Percentiles rank a stretch among this genome's conserved stretches.
phyloP scores from a whole-genome alignment of 768 basidiomycete species.

The Pulveroboletus ravenelii region DNA sequence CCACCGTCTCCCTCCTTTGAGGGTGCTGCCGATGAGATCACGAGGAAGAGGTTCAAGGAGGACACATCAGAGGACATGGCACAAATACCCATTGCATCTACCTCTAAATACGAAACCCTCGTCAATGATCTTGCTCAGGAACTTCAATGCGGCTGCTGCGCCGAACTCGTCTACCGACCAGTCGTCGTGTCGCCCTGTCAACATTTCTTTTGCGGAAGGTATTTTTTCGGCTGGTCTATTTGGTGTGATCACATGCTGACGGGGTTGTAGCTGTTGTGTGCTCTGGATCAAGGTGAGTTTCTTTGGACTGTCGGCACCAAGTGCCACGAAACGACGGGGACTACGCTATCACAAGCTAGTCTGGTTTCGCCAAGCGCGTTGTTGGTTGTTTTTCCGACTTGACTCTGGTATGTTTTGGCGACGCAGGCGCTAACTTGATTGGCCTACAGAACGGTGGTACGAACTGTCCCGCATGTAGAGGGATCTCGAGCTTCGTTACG shows the following conservation, averaged over 20 bases:
- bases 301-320: background rate
- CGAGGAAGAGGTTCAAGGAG: slow-evolving; percentile 60
- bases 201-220: slow-evolving; percentile 92
- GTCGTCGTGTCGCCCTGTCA: slow-evolving; percentile 82
- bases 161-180: slow-evolving; percentile 75
- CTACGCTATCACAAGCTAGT: background rate
- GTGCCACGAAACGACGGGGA: slow-evolving; percentile 2
- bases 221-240: slow-evolving; percentile 12
- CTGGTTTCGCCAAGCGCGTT: background rate
- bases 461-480: slow-evolving; percentile 79
- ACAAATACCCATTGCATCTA: slow-evolving; percentile 11
- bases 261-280: slow-evolving; percentile 57
- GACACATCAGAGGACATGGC: slow-evolving; percentile 25
- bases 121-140: slow-evolving; percentile 66
- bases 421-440: slow-evolving; percentile 9
- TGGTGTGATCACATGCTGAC: slow-evolving; percentile 39
- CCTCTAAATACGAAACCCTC: slow-evolving; percentile 32
- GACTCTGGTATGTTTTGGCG: background rate
- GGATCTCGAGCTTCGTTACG: slow-evolving; percentile 58
- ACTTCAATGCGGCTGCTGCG: slow-evolving; percentile 82
- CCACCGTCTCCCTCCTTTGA: slow-evolving; percentile 59
- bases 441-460: slow-evolving; percentile 70
- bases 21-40: slow-evolving; percentile 40
- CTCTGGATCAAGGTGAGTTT: slow-evolving; percentile 80
- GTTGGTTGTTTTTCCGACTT: background rate